A percentile compares a stretch with the other conserved stretches of the same genome.
These are phyloP conservation scores for Sextonia rubra DNA, from an alignment of 164 flowering plant genomes.

Conservation along the genomic window DNA sequence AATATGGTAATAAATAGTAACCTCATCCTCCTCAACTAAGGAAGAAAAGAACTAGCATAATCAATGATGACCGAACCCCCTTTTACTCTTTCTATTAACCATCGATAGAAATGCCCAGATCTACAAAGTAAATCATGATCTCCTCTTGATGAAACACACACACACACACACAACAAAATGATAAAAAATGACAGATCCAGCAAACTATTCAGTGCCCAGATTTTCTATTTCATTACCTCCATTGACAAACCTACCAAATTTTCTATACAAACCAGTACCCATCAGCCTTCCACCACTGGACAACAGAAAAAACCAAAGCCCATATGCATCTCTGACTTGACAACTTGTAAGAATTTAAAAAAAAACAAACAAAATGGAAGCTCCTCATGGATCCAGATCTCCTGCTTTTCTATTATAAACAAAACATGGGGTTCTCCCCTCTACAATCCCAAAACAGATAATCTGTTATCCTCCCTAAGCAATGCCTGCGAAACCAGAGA, in stretches of 20 bases:
- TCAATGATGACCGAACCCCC: too few relatives aligned
- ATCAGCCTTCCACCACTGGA: background rate
- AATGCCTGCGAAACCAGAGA: constrained; percentile 65
- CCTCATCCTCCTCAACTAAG: too few relatives aligned
- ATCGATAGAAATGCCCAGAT: too few relatives aligned
- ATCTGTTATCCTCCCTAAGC: constrained; percentile 35
- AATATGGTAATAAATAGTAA: too few relatives aligned
- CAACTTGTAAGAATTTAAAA: background rate
- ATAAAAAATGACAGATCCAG: background rate
- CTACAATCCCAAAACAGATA: constrained; percentile 74
- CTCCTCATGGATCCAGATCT: constrained; percentile 69
- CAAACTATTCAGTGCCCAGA: background rate
- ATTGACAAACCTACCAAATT: background rate
- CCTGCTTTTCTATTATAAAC: constrained; percentile 77
- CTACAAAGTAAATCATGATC: background rate
- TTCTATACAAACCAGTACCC: background rate
- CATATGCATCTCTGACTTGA: background rate
- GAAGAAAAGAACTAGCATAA: too few relatives aligned
- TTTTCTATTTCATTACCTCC: background rate
- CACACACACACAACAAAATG: too few relatives aligned
- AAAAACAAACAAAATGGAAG: constrained; percentile 13
- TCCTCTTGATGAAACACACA: background rate
- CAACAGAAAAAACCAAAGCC: background rate
- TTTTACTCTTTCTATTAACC: too few relatives aligned
- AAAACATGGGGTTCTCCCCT: constrained; percentile 91